A percentile compares a stretch with the other conserved stretches of the same genome.
phyloP scores from a whole-genome alignment of 164 flowering plant genomes.

The Vitis riparia region DNA sequence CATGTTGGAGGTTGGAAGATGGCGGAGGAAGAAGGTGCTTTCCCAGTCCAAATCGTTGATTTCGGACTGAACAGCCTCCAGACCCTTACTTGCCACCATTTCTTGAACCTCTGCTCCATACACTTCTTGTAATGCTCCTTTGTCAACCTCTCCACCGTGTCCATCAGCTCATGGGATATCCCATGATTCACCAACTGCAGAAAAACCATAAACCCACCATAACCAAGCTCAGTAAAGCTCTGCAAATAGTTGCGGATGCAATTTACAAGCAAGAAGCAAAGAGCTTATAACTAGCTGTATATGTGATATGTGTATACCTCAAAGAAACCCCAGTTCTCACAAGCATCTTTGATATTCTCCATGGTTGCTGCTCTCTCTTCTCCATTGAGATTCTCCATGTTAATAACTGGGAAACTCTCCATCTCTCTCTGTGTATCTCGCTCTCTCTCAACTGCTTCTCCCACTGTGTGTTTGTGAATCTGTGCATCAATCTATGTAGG shows the following conservation, averaged over 20 bases:
- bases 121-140: conserved; percentile 75
- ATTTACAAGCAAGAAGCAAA: too few relatives aligned
- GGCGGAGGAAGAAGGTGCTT: conserved; percentile 85
- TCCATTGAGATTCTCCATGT: conserved; percentile 65
- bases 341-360: conserved; percentile 70
- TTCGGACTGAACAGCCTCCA: conserved; percentile 53
- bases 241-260: background rate
- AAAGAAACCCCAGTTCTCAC: conserved; percentile 93
- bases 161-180: conserved; percentile 67
- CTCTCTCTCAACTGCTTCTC: conserved; percentile 7
- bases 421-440: conserved; percentile 22
- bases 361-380: conserved; percentile 56
- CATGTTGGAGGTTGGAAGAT: conserved; percentile 78
- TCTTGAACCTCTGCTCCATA: conserved; percentile 76
- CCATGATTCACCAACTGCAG: conserved; percentile 80
- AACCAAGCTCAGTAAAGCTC: background rate
- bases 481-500: background rate
- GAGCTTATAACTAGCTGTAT: too few relatives aligned
- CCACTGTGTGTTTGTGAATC: background rate
- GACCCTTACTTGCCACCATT: conserved; percentile 55
- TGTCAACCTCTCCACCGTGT: conserved; percentile 75
- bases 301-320: conserved; percentile 40
- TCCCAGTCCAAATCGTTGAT: conserved; percentile 78
- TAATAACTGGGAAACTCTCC: conserved; percentile 69
- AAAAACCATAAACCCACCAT: background rate